Conservation (phyloP, 208 protist genomes). For the Histomonas meleagridis region DNA sequence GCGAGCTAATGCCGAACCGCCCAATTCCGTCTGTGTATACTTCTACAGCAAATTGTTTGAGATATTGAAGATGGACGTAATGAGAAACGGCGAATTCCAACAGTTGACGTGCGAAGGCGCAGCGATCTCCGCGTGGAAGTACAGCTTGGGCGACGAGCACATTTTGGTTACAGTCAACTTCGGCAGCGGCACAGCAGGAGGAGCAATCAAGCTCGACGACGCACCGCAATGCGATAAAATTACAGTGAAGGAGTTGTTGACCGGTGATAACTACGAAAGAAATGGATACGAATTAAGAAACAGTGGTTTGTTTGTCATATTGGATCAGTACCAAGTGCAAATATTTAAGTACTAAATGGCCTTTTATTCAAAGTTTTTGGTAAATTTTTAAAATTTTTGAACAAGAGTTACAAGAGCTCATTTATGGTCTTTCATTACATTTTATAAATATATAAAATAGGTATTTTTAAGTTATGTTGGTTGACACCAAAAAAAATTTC, state of each 20-base stretch:
- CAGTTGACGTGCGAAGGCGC: background rate
- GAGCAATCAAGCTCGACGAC: background rate
- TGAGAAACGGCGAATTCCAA: background rate
- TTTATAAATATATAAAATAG: no score
- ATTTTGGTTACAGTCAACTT: background rate
- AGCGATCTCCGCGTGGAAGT: background rate
- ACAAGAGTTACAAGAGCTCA: no score
- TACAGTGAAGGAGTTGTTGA: background rate
- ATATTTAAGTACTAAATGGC: conserved; percentile 4
- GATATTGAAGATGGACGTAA: background rate
- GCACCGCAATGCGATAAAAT: background rate
- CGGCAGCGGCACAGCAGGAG: background rate
- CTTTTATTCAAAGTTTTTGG: no score
- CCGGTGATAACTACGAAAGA: background rate
- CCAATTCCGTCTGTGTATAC: no score
- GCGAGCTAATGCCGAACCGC: background rate
- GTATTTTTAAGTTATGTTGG: no score
- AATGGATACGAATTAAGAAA: background rate
- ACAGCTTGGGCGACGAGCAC: background rate
- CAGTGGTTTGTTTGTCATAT: background rate
- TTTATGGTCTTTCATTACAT: no score
- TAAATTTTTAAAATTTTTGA: no score
- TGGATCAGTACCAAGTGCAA: background rate
- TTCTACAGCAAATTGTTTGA: background rate
- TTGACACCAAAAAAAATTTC: no score